Conservation (phyloP, 306 rosid genomes). For the Phaseolus lunatus region DNA sequence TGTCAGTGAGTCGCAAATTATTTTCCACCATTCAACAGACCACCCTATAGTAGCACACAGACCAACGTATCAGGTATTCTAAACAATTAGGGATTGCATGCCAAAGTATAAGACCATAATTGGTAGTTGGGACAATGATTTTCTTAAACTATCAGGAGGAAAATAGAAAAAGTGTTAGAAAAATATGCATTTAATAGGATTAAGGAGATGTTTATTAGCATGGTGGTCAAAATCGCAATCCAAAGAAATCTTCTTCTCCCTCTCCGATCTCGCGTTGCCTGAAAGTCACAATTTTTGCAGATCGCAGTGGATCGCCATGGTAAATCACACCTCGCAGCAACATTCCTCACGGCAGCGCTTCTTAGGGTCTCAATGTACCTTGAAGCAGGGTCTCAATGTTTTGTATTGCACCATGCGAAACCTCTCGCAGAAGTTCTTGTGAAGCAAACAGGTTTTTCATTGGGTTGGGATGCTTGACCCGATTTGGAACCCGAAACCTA, state of each 20-base stretch:
- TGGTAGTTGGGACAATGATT: background rate
- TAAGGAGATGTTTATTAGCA: background rate
- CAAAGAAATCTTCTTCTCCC: too few relatives aligned
- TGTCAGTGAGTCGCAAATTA: background rate
- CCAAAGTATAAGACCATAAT: conserved; percentile 7
- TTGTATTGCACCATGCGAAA: too few relatives aligned
- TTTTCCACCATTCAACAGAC: conserved; percentile 13
- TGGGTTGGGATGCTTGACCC: too few relatives aligned
- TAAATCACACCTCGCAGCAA: background rate
- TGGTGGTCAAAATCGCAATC: too few relatives aligned
- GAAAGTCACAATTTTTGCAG: background rate
- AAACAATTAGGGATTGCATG: conserved; percentile 21
- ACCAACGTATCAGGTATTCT: conserved; percentile 25
- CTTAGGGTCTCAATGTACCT: too few relatives aligned
- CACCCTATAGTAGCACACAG: conserved; percentile 8
- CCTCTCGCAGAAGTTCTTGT: too few relatives aligned
- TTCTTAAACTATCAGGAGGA: background rate
- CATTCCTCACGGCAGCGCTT: too few relatives aligned
- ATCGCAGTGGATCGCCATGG: too few relatives aligned
- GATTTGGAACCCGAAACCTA: too few relatives aligned
- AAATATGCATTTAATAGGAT: background rate
- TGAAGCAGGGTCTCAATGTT: too few relatives aligned
- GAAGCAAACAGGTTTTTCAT: too few relatives aligned
- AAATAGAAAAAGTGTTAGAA: background rate
- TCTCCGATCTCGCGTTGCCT: background rate